Conservation (phyloP, 2,329 filamentous ascomycete genomes). For the Aspergillus pseudoviridinutans region DNA sequence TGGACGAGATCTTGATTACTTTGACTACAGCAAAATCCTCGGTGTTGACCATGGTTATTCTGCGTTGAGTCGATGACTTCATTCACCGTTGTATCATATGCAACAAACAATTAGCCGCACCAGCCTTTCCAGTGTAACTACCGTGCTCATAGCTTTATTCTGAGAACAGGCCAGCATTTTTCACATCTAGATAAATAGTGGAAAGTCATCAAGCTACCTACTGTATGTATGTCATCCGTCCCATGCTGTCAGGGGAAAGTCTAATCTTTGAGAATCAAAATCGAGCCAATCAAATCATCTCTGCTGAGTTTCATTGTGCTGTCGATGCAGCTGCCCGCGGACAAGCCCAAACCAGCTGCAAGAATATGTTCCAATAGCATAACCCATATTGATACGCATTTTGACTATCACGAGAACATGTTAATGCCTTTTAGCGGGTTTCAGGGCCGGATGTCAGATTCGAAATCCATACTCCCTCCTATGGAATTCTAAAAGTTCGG, state of each 20-base stretch:
- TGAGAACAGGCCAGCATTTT: background rate
- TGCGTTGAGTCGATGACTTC: background rate
- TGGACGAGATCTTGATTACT: too few relatives aligned
- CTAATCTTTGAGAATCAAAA: too few relatives aligned
- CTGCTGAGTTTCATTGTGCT: background rate
- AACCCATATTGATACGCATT: background rate
- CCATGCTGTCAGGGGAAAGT: background rate
- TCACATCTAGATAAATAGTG: background rate
- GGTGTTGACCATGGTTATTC: background rate
- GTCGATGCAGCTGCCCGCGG: background rate
- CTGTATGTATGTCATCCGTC: background rate
- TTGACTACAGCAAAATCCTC: background rate
- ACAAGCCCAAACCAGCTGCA: background rate
- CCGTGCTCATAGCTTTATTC: background rate
- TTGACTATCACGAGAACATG: background rate
- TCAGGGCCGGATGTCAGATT: background rate
- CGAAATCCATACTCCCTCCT: background rate
- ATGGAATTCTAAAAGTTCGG: background rate
- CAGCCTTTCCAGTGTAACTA: background rate
- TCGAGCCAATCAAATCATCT: background rate
- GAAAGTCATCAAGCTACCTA: background rate
- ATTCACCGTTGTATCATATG: background rate
- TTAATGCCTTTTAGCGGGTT: background rate
- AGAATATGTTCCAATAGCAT: background rate
- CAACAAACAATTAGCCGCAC: background rate